Conservation (phyloP, 176 grass and related monocot species). For the Chrysopogon serrulatus region DNA sequence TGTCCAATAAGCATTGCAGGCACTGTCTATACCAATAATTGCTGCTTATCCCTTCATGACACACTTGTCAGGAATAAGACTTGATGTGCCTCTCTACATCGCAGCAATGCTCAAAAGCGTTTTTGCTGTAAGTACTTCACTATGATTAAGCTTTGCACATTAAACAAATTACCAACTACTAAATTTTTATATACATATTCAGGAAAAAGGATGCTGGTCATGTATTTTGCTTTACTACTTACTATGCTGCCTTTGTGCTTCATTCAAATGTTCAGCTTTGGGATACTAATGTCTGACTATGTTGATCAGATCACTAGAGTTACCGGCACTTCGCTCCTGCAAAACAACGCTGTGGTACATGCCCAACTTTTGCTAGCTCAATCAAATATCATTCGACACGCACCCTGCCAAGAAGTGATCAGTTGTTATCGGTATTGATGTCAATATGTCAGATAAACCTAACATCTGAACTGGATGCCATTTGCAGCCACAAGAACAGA, state of each 20-base stretch:
- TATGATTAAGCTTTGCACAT: not conserved
- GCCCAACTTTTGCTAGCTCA: not conserved
- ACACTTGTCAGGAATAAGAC: constrained; percentile 51
- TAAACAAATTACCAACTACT: not conserved
- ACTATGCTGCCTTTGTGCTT: not conserved
- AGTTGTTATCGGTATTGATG: not conserved
- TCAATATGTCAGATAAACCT: not conserved
- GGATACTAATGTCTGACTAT: not conserved
- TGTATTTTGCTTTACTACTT: not conserved
- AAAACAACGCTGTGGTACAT: constrained; percentile 88
- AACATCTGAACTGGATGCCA: not conserved
- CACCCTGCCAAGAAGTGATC: not conserved
- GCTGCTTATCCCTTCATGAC: constrained; percentile 67
- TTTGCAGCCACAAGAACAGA: constrained; percentile 70
- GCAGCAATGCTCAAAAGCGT: constrained; percentile 72
- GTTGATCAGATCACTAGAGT: constrained; percentile 59
- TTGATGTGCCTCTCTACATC: constrained; percentile 46
- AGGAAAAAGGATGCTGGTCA: not conserved
- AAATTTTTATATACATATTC: not conserved
- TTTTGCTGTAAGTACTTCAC: constrained; percentile 37
- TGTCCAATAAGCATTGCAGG: constrained; percentile 34
- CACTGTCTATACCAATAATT: constrained; percentile 56
- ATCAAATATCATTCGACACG: not conserved
- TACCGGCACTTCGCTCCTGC: constrained; percentile 62
- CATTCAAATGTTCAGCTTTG: constrained; percentile 4